Percentiles rank a stretch among this genome's conserved stretches.
phyloP scores from a whole-genome alignment of 352 stramenopile species.

The Phytophthora palmivora region DNA sequence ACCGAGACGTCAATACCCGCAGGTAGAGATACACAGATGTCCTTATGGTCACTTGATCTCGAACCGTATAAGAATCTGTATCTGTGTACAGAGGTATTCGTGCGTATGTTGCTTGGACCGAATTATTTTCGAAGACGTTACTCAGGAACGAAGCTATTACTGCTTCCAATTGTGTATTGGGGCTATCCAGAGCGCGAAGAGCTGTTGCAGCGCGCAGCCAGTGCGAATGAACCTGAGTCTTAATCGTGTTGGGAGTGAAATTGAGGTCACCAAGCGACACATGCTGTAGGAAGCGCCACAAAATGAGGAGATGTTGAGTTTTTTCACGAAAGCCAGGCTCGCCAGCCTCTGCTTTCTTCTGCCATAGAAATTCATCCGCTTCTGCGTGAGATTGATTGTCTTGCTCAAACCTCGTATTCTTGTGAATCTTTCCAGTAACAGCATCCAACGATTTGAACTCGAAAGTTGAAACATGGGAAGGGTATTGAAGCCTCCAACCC shows the following conservation, averaged over 20 bases:
- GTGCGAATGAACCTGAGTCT: neutral
- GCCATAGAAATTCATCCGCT: constrained; percentile 1
- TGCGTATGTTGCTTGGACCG: too few species aligned
- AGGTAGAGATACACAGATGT: neutral
- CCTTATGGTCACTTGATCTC: constrained; percentile 3
- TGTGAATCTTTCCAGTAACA: neutral
- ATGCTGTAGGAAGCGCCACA: constrained; percentile 17
- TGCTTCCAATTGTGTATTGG: constrained; percentile 1
- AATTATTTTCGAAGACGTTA: neutral
- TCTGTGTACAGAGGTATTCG: too few species aligned
- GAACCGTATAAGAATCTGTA: neutral
- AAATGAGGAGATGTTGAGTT: constrained; percentile 18
- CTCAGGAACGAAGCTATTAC: constrained; percentile 8
- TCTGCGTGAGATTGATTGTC: neutral
- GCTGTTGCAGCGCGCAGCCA: constrained; percentile 6
- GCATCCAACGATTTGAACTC: too few species aligned
- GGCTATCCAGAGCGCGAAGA: neutral
- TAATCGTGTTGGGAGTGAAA: neutral
- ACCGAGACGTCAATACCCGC: constrained; percentile 6
- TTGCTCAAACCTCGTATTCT: neutral
- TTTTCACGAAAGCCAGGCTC: constrained; percentile 17
- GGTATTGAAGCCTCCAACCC: too few species aligned
- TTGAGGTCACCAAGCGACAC: constrained; percentile 2
- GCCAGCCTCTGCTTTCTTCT: neutral
- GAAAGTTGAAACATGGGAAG: too few species aligned